Evolutionary conservation across 805 yeast genomes (phyloP).

Genomic region (Candida verbasci): DNA sequence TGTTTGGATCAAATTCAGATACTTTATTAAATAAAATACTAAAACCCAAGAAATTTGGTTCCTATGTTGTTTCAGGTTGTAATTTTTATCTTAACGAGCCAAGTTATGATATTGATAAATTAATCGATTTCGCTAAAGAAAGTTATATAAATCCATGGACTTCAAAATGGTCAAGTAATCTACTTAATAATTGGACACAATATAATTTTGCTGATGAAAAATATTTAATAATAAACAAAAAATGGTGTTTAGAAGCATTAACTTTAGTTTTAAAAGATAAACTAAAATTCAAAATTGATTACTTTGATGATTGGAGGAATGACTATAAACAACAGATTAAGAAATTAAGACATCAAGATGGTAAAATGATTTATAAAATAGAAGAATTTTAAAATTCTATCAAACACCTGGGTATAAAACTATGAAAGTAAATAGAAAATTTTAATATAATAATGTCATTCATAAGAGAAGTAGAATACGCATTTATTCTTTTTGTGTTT

Average conservation of each 20-base stretch:
- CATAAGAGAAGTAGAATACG: too few relatives aligned
- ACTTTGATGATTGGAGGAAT: slow-evolving; percentile 34
- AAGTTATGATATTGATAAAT: slow-evolving; percentile 28
- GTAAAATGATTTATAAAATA: slow-evolving; percentile 30
- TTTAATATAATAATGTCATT: too few relatives aligned
- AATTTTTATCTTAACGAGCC: slow-evolving; percentile 26
- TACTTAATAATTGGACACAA: slow-evolving; percentile 24
- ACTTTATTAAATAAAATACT: slow-evolving; percentile 30
- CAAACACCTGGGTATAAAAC: too few relatives aligned
- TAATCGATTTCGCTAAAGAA: slow-evolving; percentile 12
- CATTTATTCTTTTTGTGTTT: too few relatives aligned
- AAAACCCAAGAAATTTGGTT: slow-evolving; percentile 27
- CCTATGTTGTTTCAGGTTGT: slow-evolving; percentile 34
- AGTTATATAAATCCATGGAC: slow-evolving; percentile 31
- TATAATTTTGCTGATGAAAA: slow-evolving; percentile 35
- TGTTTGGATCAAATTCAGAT: slow-evolving; percentile 27
- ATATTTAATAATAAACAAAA: slow-evolving; percentile 20
- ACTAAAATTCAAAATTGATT: slow-evolving; percentile 28
- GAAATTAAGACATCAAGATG: slow-evolving; percentile 24
- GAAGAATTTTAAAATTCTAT: slow-evolving; percentile 30
- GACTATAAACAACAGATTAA: slow-evolving; percentile 25
- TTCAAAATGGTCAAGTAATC: slow-evolving; percentile 25
- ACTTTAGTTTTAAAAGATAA: slow-evolving; percentile 20
- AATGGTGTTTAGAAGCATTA: slow-evolving; percentile 34
- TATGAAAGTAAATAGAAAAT: too few relatives aligned